These are phyloP conservation scores for Phytophthora cactorum DNA, from an alignment of 352 stramenopile species.

Conservation along the genomic window DNA sequence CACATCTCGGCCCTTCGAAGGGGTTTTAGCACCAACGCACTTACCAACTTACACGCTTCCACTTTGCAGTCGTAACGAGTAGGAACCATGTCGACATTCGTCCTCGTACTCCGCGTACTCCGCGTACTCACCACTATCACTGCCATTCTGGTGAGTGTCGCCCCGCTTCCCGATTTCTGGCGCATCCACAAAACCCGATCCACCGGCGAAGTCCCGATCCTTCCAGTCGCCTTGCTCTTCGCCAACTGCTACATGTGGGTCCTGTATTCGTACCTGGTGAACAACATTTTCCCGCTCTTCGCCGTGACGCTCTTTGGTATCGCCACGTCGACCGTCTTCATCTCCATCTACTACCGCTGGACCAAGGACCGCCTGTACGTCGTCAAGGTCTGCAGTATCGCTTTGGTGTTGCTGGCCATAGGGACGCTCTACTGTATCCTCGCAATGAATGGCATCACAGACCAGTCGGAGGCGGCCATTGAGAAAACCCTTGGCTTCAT, in stretches of 20 bases:
- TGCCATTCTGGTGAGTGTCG: conserved; percentile 23
- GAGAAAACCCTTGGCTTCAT: conserved; percentile 45
- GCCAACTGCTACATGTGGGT: conserved; percentile 31
- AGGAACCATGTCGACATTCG: conserved; percentile 26
- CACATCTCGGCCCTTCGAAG: not conserved
- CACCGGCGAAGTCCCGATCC: conserved; percentile 30
- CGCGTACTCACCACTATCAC: conserved; percentile 31
- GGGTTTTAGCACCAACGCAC: conserved; percentile 10
- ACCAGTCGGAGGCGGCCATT: conserved; percentile 34
- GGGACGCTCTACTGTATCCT: conserved; percentile 46
- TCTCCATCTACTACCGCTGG: conserved; percentile 41
- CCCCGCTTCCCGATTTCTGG: conserved; percentile 30
- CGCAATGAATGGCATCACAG: conserved; percentile 27
- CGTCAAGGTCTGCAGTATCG: conserved; percentile 21
- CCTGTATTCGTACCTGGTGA: conserved; percentile 39
- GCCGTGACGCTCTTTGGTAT: conserved; percentile 35
- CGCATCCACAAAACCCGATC: conserved; percentile 28
- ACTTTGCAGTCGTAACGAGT: not conserved
- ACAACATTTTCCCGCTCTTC: conserved; percentile 45
- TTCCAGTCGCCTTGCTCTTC: conserved; percentile 35
- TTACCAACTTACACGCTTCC: conserved; percentile 13
- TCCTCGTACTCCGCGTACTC: conserved; percentile 24
- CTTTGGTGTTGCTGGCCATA: conserved; percentile 23
- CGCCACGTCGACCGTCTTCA: conserved; percentile 24
- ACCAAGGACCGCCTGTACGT: conserved; percentile 35